Evolutionary conservation across 371 early-diverging fungal genomes (phyloP).

Genomic region (Mucor mucedo): DNA sequence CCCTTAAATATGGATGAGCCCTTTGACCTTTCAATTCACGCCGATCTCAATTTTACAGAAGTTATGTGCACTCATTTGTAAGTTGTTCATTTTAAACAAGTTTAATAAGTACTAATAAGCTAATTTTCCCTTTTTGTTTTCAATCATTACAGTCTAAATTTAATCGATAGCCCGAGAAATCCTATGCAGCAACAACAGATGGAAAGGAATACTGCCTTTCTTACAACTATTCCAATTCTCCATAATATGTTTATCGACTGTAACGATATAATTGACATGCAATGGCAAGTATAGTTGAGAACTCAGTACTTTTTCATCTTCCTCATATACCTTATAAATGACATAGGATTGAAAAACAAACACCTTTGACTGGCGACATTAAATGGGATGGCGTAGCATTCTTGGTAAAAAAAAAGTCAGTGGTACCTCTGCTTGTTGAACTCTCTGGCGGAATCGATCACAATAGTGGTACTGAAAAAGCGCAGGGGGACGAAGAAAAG

Average conservation of each 20-base stretch:
- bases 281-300: slow-evolving; percentile 17
- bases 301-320: slow-evolving; percentile 6
- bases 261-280: slow-evolving; percentile 18
- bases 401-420: slow-evolving; percentile 16
- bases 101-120: slow-evolving; percentile 6
- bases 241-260: slow-evolving; percentile 18
- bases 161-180: slow-evolving; percentile 19
- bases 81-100: slow-evolving; percentile 8
- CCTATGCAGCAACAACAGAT: slow-evolving; percentile 16
- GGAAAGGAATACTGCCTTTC: slow-evolving; percentile 17
- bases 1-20: slow-evolving; percentile 7
- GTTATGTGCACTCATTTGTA: slow-evolving; percentile 13
- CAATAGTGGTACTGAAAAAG: slow-evolving; percentile 19
- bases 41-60: slow-evolving; percentile 18
- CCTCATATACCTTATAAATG: slow-evolving; percentile 10
- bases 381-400: slow-evolving; percentile 25
- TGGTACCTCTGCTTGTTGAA: slow-evolving; percentile 21
- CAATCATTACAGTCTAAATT: slow-evolving; percentile 12
- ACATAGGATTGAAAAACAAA: slow-evolving; percentile 21
- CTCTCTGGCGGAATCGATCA: slow-evolving; percentile 18
- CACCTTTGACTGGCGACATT: slow-evolving; percentile 17
- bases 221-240: slow-evolving; percentile 12
- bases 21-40: slow-evolving; percentile 16
- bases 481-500: slow-evolving; percentile 19
- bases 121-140: slow-evolving; percentile 14